A percentile compares a stretch with the other conserved stretches of the same genome.
Evolutionary conservation across 352 stramenopile genomes (phyloP).

Genomic region (Halophytophthora polymorphica): DNA sequence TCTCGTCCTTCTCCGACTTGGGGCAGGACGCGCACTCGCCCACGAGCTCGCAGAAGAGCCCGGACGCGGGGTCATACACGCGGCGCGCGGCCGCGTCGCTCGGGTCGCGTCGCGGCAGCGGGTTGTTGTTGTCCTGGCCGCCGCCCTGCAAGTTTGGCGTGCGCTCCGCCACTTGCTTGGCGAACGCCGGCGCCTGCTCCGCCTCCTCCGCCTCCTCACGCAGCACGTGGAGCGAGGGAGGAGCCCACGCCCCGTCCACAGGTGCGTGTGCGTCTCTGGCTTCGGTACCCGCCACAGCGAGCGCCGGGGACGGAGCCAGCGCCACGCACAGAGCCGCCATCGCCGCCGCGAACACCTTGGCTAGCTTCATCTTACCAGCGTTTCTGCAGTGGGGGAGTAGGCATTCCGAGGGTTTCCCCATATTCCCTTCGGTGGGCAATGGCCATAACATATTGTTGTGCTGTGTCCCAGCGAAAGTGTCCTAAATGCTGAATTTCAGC

Average conservation of each 20-base stretch:
- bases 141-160: background rate
- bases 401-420: too few species aligned
- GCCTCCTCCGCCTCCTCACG: constrained; percentile 5
- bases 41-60: constrained; percentile 53
- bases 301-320: background rate
- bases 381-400: too few species aligned
- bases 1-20: constrained; percentile 59
- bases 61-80: constrained; percentile 61
- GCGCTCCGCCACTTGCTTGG: background rate
- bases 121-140: constrained; percentile 23
- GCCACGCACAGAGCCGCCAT: constrained; percentile 16
- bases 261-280: background rate
- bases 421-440: too few species aligned
- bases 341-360: constrained; percentile 9
- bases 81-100: constrained; percentile 32
- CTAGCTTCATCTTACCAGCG: constrained; percentile 15
- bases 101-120: constrained; percentile 27
- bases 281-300: constrained; percentile 1
- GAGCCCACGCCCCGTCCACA: background rate
- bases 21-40: constrained; percentile 56
- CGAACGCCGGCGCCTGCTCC: constrained; percentile 8
- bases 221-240: constrained; percentile 10
- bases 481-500: too few species aligned
- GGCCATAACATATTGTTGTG: too few species aligned
- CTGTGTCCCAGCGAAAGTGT: too few species aligned